phyloP scores from a whole-genome alignment of 306 rosid species.

The Castanea mollissima region DNA sequence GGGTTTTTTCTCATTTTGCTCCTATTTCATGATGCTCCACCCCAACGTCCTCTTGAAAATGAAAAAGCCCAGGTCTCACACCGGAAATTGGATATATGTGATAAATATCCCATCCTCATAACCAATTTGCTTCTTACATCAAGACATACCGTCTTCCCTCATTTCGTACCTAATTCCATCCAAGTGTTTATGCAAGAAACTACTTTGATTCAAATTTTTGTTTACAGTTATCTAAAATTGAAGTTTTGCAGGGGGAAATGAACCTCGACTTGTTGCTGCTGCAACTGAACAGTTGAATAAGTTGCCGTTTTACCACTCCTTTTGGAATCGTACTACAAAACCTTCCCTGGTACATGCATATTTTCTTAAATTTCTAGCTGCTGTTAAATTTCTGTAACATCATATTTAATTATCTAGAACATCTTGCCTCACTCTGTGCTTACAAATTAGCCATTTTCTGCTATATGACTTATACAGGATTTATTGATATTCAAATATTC shows the following conservation, averaged over 20 bases:
- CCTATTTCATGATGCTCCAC: not conserved
- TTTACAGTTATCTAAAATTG: not conserved
- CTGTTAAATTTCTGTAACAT: not conserved
- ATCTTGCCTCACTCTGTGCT: not conserved
- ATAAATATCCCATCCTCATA: not conserved
- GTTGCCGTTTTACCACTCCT: slow-evolving; percentile 98
- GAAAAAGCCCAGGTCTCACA: not conserved
- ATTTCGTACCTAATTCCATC: not conserved
- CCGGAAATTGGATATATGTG: not conserved
- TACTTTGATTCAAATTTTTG: not conserved
- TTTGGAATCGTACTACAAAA: slow-evolving; percentile 93
- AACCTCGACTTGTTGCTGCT: slow-evolving; percentile 82
- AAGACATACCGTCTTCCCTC: not conserved
- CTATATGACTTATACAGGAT: too few species aligned
- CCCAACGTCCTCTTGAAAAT: not conserved
- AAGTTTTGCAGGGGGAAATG: slow-evolving; percentile 74
- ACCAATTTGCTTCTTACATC: not conserved
- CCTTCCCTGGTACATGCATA: slow-evolving; percentile 79
- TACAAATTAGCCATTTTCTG: not conserved
- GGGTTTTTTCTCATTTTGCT: not conserved
- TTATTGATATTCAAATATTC: slow-evolving; percentile 18
- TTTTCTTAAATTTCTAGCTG: slow-evolving; percentile 7
- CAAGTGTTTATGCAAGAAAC: not conserved
- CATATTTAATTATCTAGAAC: not conserved
- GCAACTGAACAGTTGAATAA: slow-evolving; percentile 77